These are phyloP conservation scores for Delonix regia DNA, from an alignment of 306 rosid species.

Conservation along the genomic window DNA sequence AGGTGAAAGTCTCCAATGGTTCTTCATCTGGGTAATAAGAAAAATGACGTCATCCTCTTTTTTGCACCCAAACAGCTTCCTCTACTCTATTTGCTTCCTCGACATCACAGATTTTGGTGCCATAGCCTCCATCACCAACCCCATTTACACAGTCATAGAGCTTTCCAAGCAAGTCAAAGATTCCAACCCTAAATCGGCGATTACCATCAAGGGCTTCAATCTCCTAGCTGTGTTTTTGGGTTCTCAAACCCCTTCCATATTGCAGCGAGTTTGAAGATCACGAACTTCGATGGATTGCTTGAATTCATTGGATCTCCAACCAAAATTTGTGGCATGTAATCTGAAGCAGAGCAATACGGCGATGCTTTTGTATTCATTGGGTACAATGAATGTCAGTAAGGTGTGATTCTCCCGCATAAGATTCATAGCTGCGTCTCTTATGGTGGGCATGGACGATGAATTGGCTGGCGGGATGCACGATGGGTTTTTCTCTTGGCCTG, in stretches of 20 bases:
- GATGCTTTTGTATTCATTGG: constrained; percentile 79
- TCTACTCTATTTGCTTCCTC: constrained; percentile 61
- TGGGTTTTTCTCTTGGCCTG: constrained; percentile 62
- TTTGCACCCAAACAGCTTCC: constrained; percentile 74
- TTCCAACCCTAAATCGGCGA: constrained; percentile 66
- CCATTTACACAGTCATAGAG: constrained; percentile 64
- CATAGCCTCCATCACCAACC: constrained; percentile 73
- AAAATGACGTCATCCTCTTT: constrained; percentile 80
- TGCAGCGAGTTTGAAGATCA: constrained; percentile 3
- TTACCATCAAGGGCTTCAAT: constrained; percentile 58
- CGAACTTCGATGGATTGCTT: constrained; percentile 51
- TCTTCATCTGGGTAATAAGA: constrained; percentile 55
- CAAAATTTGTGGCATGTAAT: constrained; percentile 47
- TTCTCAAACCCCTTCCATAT: constrained; percentile 6
- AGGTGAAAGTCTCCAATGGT: constrained; percentile 54
- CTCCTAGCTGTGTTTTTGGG: constrained; percentile 61
- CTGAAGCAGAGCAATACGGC: constrained; percentile 73
- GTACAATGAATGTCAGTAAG: constrained; percentile 83
- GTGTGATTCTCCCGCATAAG: constrained; percentile 70
- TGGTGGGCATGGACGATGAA: constrained; percentile 67
- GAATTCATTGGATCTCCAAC: constrained; percentile 38
- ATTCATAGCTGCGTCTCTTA: constrained; percentile 67
- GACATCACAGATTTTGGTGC: constrained; percentile 69
- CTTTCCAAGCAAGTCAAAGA: constrained; percentile 72
- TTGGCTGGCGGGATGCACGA: constrained; percentile 35